Base-by-base conservation (phyloP, 2,329 filamentous ascomycete species). In the Calonectria pseudoreteaudii region DNA sequence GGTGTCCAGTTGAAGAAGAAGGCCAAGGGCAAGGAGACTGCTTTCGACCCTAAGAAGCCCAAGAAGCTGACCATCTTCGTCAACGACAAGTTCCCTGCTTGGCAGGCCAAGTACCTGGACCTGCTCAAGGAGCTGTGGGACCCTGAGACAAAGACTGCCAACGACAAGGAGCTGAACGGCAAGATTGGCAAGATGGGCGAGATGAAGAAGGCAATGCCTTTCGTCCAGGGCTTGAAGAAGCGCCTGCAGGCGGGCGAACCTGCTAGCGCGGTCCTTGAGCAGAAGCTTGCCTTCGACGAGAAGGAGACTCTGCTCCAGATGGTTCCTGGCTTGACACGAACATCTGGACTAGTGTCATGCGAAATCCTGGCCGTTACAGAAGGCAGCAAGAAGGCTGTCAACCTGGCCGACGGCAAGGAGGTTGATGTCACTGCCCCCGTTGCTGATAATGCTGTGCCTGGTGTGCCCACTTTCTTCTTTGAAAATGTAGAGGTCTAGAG, bases 161-260 rank as follows among this genome's bases (percentile, higher is more conserved):
- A 98, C 82, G 94, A 97, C 83, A 98, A 97, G 88, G 92, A 91
- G 71, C 88, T 98, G 60, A 94, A 92, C 80, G 92, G 92, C 78
- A 91, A 92, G 82, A 93, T 98, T 72, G 92, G 92, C 79, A 98
- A 98, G 88, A 89, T 95, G 82, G 92, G 92, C 53, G 94, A 97
- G 86, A 95, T 95, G 90, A 99, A 98, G 91, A 97, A 97, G 87
- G 96, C 95, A 3, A 98, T 98, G 96, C 97, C 97, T 0, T 98
- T 98, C 82, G 93, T 98, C 65, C 96, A 98, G 86, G 86, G 84
- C 9, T 88, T 98, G 74, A 98, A 98, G 93, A 94, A 91, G 84
- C 92, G 94, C 67, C 90, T 99, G 70, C 89, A 95, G 71, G 88
- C 89, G 65, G 93, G 94, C 75, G 92, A 96, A 85, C 86, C 88